phyloP scores from a whole-genome alignment of 1,284 basidiomycete species.

The Sporisorium sorghi region DNA sequence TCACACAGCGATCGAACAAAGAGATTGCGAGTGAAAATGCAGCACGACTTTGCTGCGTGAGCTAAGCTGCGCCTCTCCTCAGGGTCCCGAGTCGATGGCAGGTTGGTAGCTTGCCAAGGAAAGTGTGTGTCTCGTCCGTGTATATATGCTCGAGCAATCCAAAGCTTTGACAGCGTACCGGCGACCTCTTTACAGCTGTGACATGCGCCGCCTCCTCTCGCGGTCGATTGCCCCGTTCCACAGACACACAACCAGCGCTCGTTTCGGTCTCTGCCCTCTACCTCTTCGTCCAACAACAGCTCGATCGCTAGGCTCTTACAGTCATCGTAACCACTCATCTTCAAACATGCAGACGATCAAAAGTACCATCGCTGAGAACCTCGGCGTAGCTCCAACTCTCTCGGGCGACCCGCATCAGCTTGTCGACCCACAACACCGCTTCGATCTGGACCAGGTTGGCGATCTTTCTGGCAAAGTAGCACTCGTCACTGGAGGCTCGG shows the following conservation, averaged over 20 bases:
- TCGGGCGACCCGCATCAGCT: slow-evolving; percentile 31
- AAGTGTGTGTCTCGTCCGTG: too few species aligned
- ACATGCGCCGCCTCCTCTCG: not conserved
- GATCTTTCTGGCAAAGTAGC: slow-evolving; percentile 30
- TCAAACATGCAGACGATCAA: slow-evolving; percentile 25
- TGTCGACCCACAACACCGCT: slow-evolving; percentile 23
- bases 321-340: not conserved
- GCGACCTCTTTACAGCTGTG: not conserved
- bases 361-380: slow-evolving; percentile 27
- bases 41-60: not conserved
- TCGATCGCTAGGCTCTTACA: too few species aligned
- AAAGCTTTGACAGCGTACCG: not conserved
- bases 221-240: not conserved
- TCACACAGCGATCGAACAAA: not conserved
- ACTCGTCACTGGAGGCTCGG: slow-evolving; percentile 31
- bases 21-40: not conserved
- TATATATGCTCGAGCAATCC: too few species aligned
- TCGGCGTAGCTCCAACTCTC: slow-evolving; percentile 29
- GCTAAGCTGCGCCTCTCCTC: not conserved
- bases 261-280: not conserved
- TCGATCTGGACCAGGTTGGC: slow-evolving; percentile 23
- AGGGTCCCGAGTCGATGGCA: too few species aligned
- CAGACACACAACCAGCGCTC: not conserved
- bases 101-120: too few species aligned
- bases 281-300: not conserved